Evolutionary conservation across 1,139 yeast genomes (phyloP).

Genomic region (Meyerozyma elateridarum): DNA sequence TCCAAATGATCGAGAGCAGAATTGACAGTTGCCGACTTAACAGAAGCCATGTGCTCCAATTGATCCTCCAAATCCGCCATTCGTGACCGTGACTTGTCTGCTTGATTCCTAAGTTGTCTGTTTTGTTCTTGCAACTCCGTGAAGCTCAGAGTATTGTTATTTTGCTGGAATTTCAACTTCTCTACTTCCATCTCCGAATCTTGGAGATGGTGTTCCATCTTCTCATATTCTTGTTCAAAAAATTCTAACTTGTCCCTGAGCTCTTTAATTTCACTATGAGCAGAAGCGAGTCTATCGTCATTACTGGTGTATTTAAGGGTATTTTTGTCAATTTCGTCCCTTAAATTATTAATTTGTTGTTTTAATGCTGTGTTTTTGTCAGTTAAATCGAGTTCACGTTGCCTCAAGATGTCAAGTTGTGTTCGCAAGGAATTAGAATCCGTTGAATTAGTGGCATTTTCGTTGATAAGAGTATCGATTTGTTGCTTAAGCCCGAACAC

Average conservation of each 20-base stretch:
- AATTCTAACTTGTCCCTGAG: conserved; percentile 21
- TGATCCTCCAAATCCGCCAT: conserved; percentile 17
- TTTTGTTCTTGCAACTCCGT: not conserved
- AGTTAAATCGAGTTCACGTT: conserved; percentile 15
- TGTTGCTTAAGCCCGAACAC: conserved; percentile 20
- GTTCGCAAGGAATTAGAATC: conserved; percentile 15
- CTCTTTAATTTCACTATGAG: conserved; percentile 17
- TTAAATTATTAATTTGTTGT: conserved; percentile 16
- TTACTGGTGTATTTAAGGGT: conserved; percentile 13
- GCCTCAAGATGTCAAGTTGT: conserved; percentile 18
- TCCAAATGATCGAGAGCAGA: conserved; percentile 24
- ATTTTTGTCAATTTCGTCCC: conserved; percentile 18
- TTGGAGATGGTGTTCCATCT: conserved; percentile 17
- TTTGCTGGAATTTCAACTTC: conserved; percentile 5
- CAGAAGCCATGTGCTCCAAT: conserved; percentile 12
- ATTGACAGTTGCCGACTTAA: conserved; percentile 12
- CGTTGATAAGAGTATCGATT: conserved; percentile 19
- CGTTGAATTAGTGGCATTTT: conserved; percentile 8
- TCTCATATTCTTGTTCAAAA: conserved; percentile 25
- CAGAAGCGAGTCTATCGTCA: conserved; percentile 8
- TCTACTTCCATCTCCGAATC: conserved; percentile 14
- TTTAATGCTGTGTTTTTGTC: conserved; percentile 18
- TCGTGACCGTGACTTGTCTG: conserved; percentile 10
- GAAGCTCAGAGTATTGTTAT: not conserved
- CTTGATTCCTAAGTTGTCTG: conserved; percentile 10